Evolutionary conservation across 176 grass and related monocot genomes (phyloP).

Genomic region (Aegilops speltoides): DNA sequence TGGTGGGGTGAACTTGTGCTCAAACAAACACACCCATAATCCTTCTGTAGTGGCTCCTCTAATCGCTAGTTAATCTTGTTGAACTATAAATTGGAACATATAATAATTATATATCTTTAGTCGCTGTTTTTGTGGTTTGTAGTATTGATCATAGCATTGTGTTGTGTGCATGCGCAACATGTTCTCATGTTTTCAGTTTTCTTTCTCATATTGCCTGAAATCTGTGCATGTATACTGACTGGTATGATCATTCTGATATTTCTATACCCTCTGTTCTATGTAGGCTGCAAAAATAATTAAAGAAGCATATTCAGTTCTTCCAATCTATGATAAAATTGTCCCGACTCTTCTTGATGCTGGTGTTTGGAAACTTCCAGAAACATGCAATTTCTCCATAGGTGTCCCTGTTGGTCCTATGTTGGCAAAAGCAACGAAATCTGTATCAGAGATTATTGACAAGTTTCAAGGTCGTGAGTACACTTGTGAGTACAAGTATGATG

Average conservation of each 20-base stretch:
- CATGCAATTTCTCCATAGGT: constrained; percentile 94
- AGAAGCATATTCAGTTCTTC: constrained; percentile 91
- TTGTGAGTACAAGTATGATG: constrained; percentile 99
- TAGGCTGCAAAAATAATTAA: constrained; percentile 96
- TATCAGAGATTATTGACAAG: constrained; percentile 98
- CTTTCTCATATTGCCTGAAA: constrained; percentile 6
- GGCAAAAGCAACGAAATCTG: constrained; percentile 98
- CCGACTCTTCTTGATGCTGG: constrained; percentile 76
- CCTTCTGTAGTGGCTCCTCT: neutral
- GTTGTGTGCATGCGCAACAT: neutral
- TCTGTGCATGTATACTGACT: constrained; percentile 6
- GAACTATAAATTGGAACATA: neutral
- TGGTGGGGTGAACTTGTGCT: neutral
- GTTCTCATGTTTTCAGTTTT: neutral
- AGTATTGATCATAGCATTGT: constrained; percentile 14
- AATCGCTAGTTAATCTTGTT: constrained; percentile 5
- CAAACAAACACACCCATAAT: constrained; percentile 5
- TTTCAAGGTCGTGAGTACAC: constrained; percentile 97
- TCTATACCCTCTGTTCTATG: constrained; percentile 37
- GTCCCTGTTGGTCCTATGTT: constrained; percentile 99
- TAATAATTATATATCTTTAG: neutral
- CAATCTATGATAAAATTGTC: constrained; percentile 95
- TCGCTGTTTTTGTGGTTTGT: constrained; percentile 4
- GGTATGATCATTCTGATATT: constrained; percentile 22
- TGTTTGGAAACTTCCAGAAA: constrained; percentile 89